Evolutionary conservation across 2,329 filamentous ascomycete species (phyloP), one percentile per base, ranked within the genome.

Genomic region (Trichoderma koningii): DNA sequence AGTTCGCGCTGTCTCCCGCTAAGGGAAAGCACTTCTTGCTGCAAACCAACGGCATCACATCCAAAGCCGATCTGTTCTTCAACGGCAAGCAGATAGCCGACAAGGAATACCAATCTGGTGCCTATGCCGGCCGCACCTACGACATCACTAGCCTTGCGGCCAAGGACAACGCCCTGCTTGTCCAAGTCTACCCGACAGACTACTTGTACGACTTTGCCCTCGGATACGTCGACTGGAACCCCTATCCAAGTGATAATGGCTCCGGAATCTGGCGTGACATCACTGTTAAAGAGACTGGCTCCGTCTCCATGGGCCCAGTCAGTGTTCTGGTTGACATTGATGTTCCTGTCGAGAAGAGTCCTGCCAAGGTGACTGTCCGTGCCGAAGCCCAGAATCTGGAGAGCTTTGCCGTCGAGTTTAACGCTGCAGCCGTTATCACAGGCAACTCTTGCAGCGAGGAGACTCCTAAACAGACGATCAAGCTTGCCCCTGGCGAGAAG

Each of bases 201-300:
- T 88, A 87, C 70, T 78, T 83, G 17, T 79, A 82, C 26, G 85
- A 89, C 66, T 81, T 89, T 60, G 85, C 82, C 0, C 74, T 87
- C 10, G 84, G 68, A 17, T 71, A 67, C 21, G 70, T 71, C 38
- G 69, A 71, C 64, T 71, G 70, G 70, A 71, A 69, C 42, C 70
- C 70, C 7, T 68, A 83, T 62, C 84, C 86, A 0, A 80, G 84
- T 0, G 86, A 89, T 70, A 87, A 88, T 53, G 86, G 86, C 2
- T 87, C 85, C 0, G 86, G 86, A 0, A 76, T 89, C 9, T 89
- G 87, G 87, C 79, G 87, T 5, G 77, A 87, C 48, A 76, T 89
- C 1, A 79, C 81, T 41, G 62, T 89, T 48, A 83, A 81, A 56
- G 80, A 84, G 71, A 87, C 83, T 0, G 85, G 86, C 0, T 71